These are phyloP conservation scores for Arachis stenosperma DNA, from an alignment of 306 rosid species.

Conservation along the genomic window DNA sequence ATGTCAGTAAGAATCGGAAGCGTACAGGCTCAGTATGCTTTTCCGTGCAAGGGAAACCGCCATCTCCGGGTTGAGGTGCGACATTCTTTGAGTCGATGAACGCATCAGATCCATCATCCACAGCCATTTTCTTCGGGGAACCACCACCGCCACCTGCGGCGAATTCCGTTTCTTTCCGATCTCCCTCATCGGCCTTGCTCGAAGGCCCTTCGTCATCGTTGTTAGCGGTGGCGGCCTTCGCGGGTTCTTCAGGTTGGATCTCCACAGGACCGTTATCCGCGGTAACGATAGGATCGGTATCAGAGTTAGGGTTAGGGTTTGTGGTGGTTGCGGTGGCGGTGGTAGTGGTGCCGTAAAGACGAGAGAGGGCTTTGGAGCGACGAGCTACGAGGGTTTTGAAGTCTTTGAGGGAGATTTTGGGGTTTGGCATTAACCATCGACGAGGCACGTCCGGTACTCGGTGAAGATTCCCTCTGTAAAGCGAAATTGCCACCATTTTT, in stretches of 20 bases:
- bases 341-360: conserved; percentile 36
- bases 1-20: conserved; percentile 32
- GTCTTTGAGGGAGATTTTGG: conserved; percentile 68
- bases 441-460: conserved; percentile 78
- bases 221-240: conserved; percentile 15
- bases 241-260: conserved; percentile 27
- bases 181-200: conserved; percentile 32
- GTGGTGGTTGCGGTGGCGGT: conserved; percentile 38
- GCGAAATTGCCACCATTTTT: conserved; percentile 84
- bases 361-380: conserved; percentile 81
- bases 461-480: conserved; percentile 97
- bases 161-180: conserved; percentile 33
- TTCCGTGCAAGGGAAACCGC: conserved; percentile 30
- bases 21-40: conserved; percentile 44
- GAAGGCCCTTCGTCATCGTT: conserved; percentile 59
- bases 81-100: conserved; percentile 26
- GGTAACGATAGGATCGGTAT: background rate
- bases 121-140: conserved; percentile 40
- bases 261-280: conserved; percentile 30
- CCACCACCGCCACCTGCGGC: conserved; percentile 38
- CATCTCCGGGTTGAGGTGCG: conserved; percentile 39
- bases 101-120: conserved; percentile 40
- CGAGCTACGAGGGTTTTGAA: conserved; percentile 74
- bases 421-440: conserved; percentile 83
- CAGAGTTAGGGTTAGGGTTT: conserved; percentile 42